phyloP scores from a whole-genome alignment of 78 protist genomes.

The Creolimax fragrantissima region DNA sequence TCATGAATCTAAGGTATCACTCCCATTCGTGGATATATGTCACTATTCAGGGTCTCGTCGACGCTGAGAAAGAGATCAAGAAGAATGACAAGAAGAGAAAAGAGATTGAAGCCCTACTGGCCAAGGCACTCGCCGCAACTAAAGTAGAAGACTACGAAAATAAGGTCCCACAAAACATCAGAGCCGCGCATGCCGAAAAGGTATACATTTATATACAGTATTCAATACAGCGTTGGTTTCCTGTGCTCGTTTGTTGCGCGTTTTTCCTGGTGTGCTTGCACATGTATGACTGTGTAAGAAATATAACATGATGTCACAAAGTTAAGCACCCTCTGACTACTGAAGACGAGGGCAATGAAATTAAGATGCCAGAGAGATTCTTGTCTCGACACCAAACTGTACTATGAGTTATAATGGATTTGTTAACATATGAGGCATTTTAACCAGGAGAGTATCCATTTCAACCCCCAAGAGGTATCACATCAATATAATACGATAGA shows the following conservation, averaged over 20 bases:
- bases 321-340: no score
- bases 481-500: not conserved
- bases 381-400: no score
- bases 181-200: not conserved
- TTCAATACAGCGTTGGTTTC: not conserved
- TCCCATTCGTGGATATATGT: not conserved
- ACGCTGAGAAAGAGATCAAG: not conserved
- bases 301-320: no score
- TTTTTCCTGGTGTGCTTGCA: no score
- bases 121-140: not conserved
- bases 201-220: not conserved
- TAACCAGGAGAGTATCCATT: no score
- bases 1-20: not conserved
- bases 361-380: no score
- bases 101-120: not conserved
- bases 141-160: not conserved
- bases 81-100: not conserved
- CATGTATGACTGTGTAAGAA: no score
- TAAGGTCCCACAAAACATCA: conserved; percentile 9
- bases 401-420: no score
- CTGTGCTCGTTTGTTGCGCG: no score
- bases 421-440: no score
- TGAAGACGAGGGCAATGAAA: no score
- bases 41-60: conserved; percentile 21
- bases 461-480: no score